Conservation (phyloP, 176 grass and related monocot genomes). For the Paspalum notatum region DNA sequence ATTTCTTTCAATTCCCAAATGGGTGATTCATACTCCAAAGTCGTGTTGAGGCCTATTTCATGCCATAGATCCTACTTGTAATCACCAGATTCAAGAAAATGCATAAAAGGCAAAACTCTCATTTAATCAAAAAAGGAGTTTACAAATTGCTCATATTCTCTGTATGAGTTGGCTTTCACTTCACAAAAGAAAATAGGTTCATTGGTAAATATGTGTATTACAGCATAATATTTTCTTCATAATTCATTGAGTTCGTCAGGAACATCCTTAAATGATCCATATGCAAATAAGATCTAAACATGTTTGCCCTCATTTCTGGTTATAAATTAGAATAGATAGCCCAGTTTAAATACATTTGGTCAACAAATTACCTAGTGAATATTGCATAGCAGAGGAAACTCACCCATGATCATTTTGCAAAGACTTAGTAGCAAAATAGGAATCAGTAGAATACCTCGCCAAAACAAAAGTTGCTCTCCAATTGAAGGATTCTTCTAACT, state of each 20-base stretch:
- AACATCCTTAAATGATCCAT: slow-evolving; percentile 25
- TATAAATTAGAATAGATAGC: slow-evolving; percentile 10
- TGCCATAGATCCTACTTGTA: slow-evolving; percentile 2
- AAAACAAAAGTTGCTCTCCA: slow-evolving; percentile 97
- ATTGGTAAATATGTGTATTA: not conserved
- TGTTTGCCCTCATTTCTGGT: slow-evolving; percentile 21
- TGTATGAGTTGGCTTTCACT: not conserved
- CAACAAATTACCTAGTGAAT: slow-evolving; percentile 33
- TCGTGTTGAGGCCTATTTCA: not conserved
- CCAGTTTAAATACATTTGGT: slow-evolving; percentile 6
- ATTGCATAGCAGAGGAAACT: not conserved
- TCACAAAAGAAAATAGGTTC: not conserved
- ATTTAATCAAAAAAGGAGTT: slow-evolving; percentile 18
- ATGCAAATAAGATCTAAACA: slow-evolving; percentile 22
- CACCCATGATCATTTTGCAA: not conserved
- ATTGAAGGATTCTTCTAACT: slow-evolving; percentile 75
- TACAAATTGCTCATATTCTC: not conserved
- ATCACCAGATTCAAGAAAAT: not conserved
- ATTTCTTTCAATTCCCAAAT: slow-evolving; percentile 1
- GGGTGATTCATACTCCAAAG: slow-evolving; percentile 2
- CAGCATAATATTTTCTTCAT: slow-evolving; percentile 10
- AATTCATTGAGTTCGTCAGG: slow-evolving; percentile 11
- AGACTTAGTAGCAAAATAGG: slow-evolving; percentile 27
- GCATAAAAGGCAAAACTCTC: not conserved
- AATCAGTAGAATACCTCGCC: slow-evolving; percentile 79